phyloP scores from a whole-genome alignment of 1,284 basidiomycete species.

The Erythrobasidium hasegawianum region DNA sequence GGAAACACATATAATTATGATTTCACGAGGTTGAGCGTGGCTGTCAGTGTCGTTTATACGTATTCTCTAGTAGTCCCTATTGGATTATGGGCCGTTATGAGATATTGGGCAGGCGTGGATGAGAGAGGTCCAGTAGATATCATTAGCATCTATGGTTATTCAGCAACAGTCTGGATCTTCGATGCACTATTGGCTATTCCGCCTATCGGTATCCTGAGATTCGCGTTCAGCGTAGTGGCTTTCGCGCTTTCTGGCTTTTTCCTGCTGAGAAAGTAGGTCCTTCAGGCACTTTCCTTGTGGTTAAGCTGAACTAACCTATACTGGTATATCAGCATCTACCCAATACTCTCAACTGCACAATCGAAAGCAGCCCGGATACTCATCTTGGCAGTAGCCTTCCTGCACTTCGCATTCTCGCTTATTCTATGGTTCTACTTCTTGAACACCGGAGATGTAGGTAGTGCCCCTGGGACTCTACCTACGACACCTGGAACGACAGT shows the following conservation, averaged over 20 bases:
- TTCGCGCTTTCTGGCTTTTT: slow-evolving; percentile 69
- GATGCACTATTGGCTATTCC: slow-evolving; percentile 42
- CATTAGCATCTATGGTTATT: slow-evolving; percentile 53
- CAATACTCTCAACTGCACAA: slow-evolving; percentile 74
- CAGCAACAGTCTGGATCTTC: slow-evolving; percentile 33
- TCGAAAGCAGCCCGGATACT: slow-evolving; percentile 75
- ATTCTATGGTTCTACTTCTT: slow-evolving; percentile 45
- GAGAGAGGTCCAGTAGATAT: slow-evolving; percentile 78
- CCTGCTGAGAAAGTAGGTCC: slow-evolving; percentile 53
- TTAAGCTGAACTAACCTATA: not conserved
- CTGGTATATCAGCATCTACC: slow-evolving; percentile 66
- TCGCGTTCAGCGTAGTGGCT: slow-evolving; percentile 53
- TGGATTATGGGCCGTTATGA: slow-evolving; percentile 69
- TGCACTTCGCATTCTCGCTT: slow-evolving; percentile 43
- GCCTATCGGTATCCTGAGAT: slow-evolving; percentile 37
- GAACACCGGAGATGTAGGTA: slow-evolving; percentile 38
- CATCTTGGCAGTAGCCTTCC: slow-evolving; percentile 55
- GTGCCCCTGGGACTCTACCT: not conserved
- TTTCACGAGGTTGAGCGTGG: slow-evolving; percentile 75
- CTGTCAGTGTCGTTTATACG: slow-evolving; percentile 74
- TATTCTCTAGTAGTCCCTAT: slow-evolving; percentile 78
- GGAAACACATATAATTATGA: slow-evolving; percentile 66
- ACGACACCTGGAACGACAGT: not conserved
- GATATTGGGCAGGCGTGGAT: slow-evolving; percentile 71
- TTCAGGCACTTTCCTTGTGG: not conserved